phyloP scores from a whole-genome alignment of 2,329 filamentous ascomycete species.

The Cryphonectria parasitica region DNA sequence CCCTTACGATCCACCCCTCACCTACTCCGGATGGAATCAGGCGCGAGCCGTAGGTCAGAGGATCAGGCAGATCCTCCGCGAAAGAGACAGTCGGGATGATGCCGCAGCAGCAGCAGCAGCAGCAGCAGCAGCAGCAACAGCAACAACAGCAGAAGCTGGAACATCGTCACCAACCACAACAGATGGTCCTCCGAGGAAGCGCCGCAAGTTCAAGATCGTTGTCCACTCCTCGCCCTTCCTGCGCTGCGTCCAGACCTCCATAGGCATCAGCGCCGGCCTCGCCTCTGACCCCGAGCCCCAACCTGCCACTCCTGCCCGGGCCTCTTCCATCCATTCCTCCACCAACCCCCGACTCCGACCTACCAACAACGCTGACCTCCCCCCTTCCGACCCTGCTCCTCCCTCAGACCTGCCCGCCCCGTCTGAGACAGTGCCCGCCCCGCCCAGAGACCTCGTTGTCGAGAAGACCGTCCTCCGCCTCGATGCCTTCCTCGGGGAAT shows the following conservation, averaged over 20 bases:
- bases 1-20: conserved; percentile 93
- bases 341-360: conserved; percentile 31
- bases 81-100: conserved; percentile 52
- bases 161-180: conserved; percentile 7
- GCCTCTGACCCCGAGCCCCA: conserved; percentile 54
- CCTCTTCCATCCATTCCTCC: conserved; percentile 20
- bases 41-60: conserved; percentile 78
- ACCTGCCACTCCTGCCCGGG: conserved; percentile 30
- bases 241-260: conserved; percentile 88
- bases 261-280: conserved; percentile 85
- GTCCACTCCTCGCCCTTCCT: conserved; percentile 94
- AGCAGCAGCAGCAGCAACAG: conserved; percentile 22
- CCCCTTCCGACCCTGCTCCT: conserved; percentile 24
- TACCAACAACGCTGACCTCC: conserved; percentile 30
- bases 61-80: conserved; percentile 74
- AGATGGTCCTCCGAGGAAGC: conserved; percentile 37
- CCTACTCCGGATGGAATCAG: conserved; percentile 92
- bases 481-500: conserved; percentile 93
- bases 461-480: conserved; percentile 72
- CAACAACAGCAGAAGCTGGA: background rate
- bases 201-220: conserved; percentile 73
- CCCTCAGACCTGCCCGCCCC: conserved; percentile 31
- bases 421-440: conserved; percentile 11
- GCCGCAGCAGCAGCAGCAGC: conserved; percentile 30
- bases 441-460: conserved; percentile 35